Evolutionary conservation across 2,329 filamentous ascomycete genomes (phyloP), one percentile per base, ranked within the genome.

Genomic region (Alternaria solani): DNA sequence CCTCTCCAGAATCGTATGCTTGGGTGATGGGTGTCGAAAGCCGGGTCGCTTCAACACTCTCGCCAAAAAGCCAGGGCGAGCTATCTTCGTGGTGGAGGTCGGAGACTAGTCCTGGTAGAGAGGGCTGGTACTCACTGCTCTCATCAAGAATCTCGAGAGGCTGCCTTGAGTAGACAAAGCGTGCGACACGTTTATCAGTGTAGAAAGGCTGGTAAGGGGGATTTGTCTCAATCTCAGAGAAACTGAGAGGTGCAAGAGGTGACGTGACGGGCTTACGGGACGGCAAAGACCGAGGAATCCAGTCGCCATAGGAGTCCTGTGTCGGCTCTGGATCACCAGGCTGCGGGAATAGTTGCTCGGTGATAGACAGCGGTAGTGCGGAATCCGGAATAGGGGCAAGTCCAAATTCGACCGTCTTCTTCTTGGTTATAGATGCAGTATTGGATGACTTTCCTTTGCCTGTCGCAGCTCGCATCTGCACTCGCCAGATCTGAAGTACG

Each of bases 141-240:
- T 70, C 72, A 23, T 64, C 63, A 5, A 73, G 67, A 7, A 65
- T 44, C 6, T 72, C 67, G 9, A 43, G 12, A 5, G 61, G 36
- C 7, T 63, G 61, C 79, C 49, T 84, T 3, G 78, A 76, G 73
- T 90, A 91, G 42, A 93, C 86, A 67, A 89, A 91, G 28, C 97
- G 83, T n/a, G 85, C 87, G 44, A 98, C 91, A 3, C 94, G 88
- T 55, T 88, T 87, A 73, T 98, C 94, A 0, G 94, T 95, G 76
- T 98, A 94, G 81, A 98, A 97, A 1, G 95, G 94, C 72, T 97
- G 94, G 71, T 97, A 98, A 2, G 94, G 93, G 5, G 94, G 91
- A 73, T 94, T 97, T 1, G 94, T 97, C 75, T 99, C 95, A 66
- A 97, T 96, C 81, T 97, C 94, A 6, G 92, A 93, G 87, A 94